Percentiles rank a stretch among this genome's conserved stretches.
Evolutionary conservation across 805 yeast species (phyloP).

Genomic region (Danielozyma ontarioensis): DNA sequence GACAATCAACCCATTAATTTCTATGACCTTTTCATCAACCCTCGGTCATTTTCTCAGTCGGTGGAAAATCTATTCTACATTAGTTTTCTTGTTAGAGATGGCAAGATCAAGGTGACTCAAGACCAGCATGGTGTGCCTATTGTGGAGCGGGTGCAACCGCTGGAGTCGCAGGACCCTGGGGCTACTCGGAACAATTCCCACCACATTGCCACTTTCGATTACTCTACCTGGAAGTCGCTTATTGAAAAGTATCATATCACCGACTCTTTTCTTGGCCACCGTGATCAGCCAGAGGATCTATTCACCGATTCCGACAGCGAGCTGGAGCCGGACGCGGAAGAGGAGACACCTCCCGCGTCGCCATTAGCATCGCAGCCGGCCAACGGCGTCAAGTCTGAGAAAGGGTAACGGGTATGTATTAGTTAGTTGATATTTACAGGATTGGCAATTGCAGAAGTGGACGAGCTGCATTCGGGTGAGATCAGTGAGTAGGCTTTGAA

Average conservation of each 20-base stretch:
- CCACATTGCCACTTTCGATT: constrained; percentile 67
- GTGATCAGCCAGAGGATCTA: constrained; percentile 17
- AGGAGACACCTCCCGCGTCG: too few species aligned
- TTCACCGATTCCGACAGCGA: background rate
- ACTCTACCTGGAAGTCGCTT: constrained; percentile 57
- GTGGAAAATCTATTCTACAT: constrained; percentile 82
- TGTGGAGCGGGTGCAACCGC: constrained; percentile 31
- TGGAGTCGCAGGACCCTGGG: constrained; percentile 12
- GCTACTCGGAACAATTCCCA: constrained; percentile 38
- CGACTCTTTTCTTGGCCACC: constrained; percentile 46
- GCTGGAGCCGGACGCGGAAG: constrained; percentile 3
- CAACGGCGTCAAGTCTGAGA: too few species aligned
- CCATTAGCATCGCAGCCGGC: too few species aligned
- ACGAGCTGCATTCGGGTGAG: too few species aligned
- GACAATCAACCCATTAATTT: constrained; percentile 42
- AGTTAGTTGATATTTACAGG: too few species aligned
- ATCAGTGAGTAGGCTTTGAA: too few species aligned
- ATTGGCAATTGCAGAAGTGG: too few species aligned
- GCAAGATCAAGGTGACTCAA: constrained; percentile 48
- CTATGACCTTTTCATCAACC: constrained; percentile 67
- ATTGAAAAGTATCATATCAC: constrained; percentile 52
- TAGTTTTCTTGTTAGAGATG: constrained; percentile 76
- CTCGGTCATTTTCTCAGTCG: constrained; percentile 68
- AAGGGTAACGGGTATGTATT: too few species aligned
- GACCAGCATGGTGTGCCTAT: constrained; percentile 44